phyloP scores from a whole-genome alignment of 306 rosid species.

The Sechiopsis laciniata region DNA sequence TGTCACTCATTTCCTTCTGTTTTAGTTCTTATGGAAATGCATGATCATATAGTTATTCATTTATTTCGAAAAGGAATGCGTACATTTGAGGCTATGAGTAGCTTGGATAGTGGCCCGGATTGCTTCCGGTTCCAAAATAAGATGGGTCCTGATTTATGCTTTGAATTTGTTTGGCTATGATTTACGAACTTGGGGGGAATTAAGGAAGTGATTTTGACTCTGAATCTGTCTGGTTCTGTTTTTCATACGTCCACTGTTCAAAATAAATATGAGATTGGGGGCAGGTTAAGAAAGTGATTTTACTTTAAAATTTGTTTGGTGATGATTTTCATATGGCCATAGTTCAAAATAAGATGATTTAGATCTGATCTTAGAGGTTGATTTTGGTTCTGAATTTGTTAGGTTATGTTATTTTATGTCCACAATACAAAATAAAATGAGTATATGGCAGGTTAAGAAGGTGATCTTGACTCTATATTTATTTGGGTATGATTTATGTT shows the following conservation, averaged over 20 bases:
- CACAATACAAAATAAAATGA: background rate
- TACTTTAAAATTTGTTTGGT: background rate
- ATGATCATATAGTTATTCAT: background rate
- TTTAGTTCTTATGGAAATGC: background rate
- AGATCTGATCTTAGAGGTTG: background rate
- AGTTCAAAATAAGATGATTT: background rate
- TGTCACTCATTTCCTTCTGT: slow-evolving; percentile 24
- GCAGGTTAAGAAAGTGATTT: background rate
- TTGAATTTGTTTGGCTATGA: too few relatives aligned
- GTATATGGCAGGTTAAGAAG: slow-evolving; percentile 8
- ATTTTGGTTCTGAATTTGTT: background rate
- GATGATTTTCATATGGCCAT: background rate
- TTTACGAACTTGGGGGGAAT: too few relatives aligned
- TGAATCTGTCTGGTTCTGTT: background rate
- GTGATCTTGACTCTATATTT: slow-evolving; percentile 7
- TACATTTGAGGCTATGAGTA: background rate
- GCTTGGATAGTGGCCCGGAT: background rate
- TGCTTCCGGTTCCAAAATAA: too few relatives aligned
- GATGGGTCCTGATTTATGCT: too few relatives aligned
- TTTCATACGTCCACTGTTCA: background rate
- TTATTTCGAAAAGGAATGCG: background rate
- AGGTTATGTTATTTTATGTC: background rate
- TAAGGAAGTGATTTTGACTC: too few relatives aligned
- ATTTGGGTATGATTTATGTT: background rate
- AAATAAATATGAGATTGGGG: background rate